Evolutionary conservation across 1,139 yeast genomes (phyloP).

Genomic region (Nematodospora anomalae): DNA sequence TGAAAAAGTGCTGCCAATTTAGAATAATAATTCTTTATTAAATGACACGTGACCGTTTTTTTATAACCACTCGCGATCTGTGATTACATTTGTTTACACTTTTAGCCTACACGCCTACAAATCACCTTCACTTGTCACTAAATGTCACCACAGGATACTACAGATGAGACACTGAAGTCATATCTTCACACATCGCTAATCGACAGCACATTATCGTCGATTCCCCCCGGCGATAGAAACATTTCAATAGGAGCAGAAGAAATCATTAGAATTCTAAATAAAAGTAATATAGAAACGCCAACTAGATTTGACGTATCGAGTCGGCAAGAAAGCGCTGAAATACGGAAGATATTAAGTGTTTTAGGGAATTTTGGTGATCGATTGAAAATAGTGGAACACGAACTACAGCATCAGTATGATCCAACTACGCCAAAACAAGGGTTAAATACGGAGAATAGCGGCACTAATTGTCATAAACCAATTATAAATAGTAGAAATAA

Average conservation of each 20-base stretch:
- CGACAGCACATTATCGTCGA: not conserved
- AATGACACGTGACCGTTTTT: too few relatives aligned
- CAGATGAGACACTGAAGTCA: conserved; percentile 2
- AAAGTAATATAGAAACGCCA: not conserved
- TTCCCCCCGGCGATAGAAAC: not conserved
- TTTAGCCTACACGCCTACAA: too few relatives aligned
- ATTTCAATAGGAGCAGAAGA: not conserved
- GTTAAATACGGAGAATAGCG: not conserved
- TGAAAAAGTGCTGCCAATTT: too few relatives aligned
- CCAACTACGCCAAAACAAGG: not conserved
- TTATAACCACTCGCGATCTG: too few relatives aligned
- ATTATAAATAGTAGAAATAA: too few relatives aligned
- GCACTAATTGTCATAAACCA: not conserved
- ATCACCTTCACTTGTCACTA: too few relatives aligned
- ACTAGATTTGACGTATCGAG: not conserved
- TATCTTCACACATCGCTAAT: conserved; percentile 1
- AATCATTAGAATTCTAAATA: too few relatives aligned
- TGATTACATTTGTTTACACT: not conserved
- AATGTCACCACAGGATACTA: conserved; percentile 1
- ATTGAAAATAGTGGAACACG: not conserved
- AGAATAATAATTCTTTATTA: too few relatives aligned
- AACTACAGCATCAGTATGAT: not conserved
- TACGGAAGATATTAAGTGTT: not conserved
- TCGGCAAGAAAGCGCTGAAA: not conserved
- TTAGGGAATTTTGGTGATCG: not conserved